Evolutionary conservation across 345 rosid species (phyloP).

Genomic region (Eutrema yunnanense): DNA sequence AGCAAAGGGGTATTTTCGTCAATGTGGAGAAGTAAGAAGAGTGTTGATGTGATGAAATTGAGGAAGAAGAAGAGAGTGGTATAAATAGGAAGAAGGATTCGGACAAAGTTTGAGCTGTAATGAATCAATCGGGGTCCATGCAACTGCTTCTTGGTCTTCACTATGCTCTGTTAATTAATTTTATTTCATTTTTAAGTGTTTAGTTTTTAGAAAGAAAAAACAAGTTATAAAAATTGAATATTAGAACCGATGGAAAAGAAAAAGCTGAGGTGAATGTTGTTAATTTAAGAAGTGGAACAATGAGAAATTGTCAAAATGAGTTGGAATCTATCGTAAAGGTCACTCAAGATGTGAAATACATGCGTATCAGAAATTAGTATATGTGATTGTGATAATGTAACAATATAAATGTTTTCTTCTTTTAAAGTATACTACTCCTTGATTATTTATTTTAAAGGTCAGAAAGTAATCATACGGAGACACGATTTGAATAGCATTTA

Average conservation of each 20-base stretch:
- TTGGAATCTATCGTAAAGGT: slow-evolving; percentile 21
- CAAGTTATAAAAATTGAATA: background rate
- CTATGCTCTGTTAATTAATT: background rate
- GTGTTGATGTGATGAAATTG: slow-evolving; percentile 7
- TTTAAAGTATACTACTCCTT: background rate
- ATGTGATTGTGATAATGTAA: slow-evolving; percentile 22
- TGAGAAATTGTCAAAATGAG: slow-evolving; percentile 6
- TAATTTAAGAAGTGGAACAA: slow-evolving; percentile 1
- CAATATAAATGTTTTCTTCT: background rate
- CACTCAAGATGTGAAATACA: slow-evolving; percentile 15
- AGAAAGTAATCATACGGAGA: slow-evolving; percentile 13
- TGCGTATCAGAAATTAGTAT: slow-evolving; percentile 11
- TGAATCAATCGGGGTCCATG: slow-evolving; percentile 30
- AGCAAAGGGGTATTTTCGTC: slow-evolving; percentile 1
- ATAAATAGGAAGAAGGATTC: slow-evolving; percentile 17
- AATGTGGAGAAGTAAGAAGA: background rate
- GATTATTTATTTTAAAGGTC: background rate
- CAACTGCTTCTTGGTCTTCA: slow-evolving; percentile 14
- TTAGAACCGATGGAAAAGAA: slow-evolving; percentile 3
- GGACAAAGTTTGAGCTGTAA: slow-evolving; percentile 25
- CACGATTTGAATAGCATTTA: slow-evolving; percentile 9
- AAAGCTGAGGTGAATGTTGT: slow-evolving; percentile 1
- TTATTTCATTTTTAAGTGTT: background rate
- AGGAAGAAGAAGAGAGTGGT: slow-evolving; percentile 14
- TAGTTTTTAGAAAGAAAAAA: background rate